A percentile compares a stretch with the other conserved stretches of the same genome.
These are phyloP conservation scores for Aspergillus alliaceus DNA, from an alignment of 2,329 filamentous ascomycete genomes.

Conservation along the genomic window DNA sequence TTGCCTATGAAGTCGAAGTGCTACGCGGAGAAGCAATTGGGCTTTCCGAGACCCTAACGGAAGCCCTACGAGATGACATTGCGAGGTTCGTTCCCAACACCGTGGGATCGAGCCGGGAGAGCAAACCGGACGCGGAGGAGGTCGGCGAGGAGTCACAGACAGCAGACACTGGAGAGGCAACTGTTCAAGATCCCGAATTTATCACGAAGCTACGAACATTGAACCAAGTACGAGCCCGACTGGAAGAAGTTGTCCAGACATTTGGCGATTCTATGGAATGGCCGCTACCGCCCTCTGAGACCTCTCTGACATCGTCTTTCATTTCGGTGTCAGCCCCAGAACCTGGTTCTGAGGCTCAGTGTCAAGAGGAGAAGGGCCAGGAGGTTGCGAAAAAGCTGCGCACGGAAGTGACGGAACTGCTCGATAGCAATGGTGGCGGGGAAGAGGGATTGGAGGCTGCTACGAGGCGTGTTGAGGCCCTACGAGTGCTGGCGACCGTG, in stretches of 20 bases:
- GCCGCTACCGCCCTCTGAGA: constrained; percentile 82
- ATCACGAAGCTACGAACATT: constrained; percentile 80
- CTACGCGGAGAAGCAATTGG: constrained; percentile 82
- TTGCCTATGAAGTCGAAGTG: constrained; percentile 94
- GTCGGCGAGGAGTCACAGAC: background rate
- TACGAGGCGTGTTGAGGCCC: constrained; percentile 68
- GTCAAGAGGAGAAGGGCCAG: constrained; percentile 82
- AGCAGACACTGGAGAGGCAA: constrained; percentile 5
- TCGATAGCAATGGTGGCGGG: constrained; percentile 60
- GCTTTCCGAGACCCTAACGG: constrained; percentile 75
- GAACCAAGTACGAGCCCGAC: constrained; percentile 75
- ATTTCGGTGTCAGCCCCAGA: constrained; percentile 88
- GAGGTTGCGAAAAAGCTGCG: constrained; percentile 67
- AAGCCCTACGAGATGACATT: constrained; percentile 71
- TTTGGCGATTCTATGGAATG: constrained; percentile 98
- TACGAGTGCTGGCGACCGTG: constrained; percentile 73
- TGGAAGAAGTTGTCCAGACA: constrained; percentile 84
- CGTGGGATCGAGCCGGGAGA: constrained; percentile 12
- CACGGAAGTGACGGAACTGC: constrained; percentile 68
- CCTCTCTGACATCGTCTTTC: constrained; percentile 80
- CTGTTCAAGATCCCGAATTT: constrained; percentile 59
- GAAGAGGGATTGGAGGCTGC: constrained; percentile 69
- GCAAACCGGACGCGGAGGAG: constrained; percentile 4
- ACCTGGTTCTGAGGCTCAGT: constrained; percentile 63
- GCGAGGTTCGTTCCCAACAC: constrained; percentile 65